phyloP scores from a whole-genome alignment of 1,139 yeast genomes.

The Pichia sp. region DNA sequence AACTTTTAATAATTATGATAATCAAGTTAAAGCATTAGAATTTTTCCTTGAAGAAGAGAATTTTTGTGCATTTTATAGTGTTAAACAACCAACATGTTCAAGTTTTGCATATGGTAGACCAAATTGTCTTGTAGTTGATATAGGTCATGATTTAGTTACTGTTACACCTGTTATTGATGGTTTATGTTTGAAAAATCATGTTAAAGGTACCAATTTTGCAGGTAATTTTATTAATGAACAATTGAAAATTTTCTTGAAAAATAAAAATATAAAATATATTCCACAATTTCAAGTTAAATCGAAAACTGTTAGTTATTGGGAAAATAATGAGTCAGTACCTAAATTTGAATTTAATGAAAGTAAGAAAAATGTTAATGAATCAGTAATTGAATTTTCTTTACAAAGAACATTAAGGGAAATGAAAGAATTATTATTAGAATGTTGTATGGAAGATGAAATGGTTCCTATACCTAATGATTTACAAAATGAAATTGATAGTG shows the following conservation, averaged over 20 bases:
- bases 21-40: slow-evolving; percentile 70
- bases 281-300: slow-evolving; percentile 33
- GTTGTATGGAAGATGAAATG: slow-evolving; percentile 21
- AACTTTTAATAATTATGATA: slow-evolving; percentile 68
- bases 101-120: slow-evolving; percentile 94
- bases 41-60: slow-evolving; percentile 63
- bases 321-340: slow-evolving; percentile 21
- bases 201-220: slow-evolving; percentile 59
- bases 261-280: slow-evolving; percentile 27
- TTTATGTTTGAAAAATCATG: slow-evolving; percentile 66
- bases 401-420: slow-evolving; percentile 45
- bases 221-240: slow-evolving; percentile 52
- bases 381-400: slow-evolving; percentile 32
- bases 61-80: slow-evolving; percentile 81
- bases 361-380: slow-evolving; percentile 32
- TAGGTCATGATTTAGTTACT: slow-evolving; percentile 78
- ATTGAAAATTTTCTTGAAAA: slow-evolving; percentile 20
- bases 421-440: slow-evolving; percentile 45
- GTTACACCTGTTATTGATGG: slow-evolving; percentile 96
- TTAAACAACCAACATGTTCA: slow-evolving; percentile 81
- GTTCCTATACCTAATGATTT: slow-evolving; percentile 5
- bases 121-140: slow-evolving; percentile 84
- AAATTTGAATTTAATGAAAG: slow-evolving; percentile 27
- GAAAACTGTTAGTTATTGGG: slow-evolving; percentile 29
- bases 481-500: slow-evolving; percentile 16